Conservation (phyloP, 371 early-diverging fungal genomes). For the Apophysomyces ossiformis region DNA sequence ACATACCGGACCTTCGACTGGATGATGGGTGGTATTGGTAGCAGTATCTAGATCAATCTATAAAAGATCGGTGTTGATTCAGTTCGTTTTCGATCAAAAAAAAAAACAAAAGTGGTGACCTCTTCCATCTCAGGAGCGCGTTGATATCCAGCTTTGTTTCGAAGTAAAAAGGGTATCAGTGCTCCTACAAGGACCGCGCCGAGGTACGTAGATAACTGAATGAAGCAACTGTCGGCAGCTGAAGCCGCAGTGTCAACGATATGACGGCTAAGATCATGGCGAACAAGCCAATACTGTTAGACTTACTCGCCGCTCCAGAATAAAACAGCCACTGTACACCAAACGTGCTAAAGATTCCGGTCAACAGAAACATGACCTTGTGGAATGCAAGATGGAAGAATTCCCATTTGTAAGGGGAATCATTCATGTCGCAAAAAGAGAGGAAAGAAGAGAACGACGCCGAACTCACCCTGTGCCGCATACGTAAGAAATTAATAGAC, state of each 20-base stretch:
- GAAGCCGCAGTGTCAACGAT: constrained; percentile 8
- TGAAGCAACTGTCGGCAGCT: constrained; percentile 61
- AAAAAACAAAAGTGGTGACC: background rate
- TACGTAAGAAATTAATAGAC: background rate
- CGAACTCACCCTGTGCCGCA: background rate
- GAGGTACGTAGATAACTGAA: constrained; percentile 58
- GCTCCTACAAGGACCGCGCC: constrained; percentile 66
- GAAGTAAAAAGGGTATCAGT: constrained; percentile 48
- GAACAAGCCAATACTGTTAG: background rate
- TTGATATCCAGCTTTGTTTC: constrained; percentile 23
- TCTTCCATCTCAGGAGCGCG: constrained; percentile 22
- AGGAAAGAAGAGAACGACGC: background rate
- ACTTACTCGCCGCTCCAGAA: constrained; percentile 68
- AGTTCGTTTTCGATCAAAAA: background rate
- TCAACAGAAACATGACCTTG: constrained; percentile 57
- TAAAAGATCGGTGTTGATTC: background rate
- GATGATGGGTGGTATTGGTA: background rate
- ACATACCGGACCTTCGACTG: constrained; percentile 38
- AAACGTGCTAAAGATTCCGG: constrained; percentile 63
- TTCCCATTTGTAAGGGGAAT: background rate
- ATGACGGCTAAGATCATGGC: background rate
- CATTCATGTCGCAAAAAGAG: background rate
- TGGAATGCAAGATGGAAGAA: constrained; percentile 44
- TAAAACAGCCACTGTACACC: constrained; percentile 71
- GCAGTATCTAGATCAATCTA: background rate